Base-by-base conservation (phyloP, 1,139 yeast species). In the Yamadazyma diddensiae region DNA sequence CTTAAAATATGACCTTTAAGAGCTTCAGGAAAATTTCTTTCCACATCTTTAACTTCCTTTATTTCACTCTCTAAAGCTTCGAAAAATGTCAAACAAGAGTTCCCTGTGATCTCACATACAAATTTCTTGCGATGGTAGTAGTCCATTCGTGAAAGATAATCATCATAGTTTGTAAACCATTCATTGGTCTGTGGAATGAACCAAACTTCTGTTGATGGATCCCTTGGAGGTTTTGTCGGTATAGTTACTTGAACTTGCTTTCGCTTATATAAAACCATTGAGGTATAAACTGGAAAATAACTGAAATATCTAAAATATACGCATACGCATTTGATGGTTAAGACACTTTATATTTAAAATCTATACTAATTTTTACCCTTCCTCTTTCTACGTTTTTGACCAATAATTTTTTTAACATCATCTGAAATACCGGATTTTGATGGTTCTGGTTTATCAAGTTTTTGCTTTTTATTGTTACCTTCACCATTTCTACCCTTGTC, bases 71-170 rank as follows among this genome's bases (percentile, higher is more conserved):
- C 77, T 30, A 77, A 67, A 0, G 98, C 98, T 51, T 92, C 94
- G 54, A 88, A 88, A 55, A 77, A 92, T 0, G 96, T 86, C 37
- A 90, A 69, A 49, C 95, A 83, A 13, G 96, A 83, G 50, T 88
- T 87, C 16, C 98, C 98, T 0, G 97, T 87, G 35, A 92, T 82
- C 62, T 92, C 98, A 62, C 97, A 92, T 5, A 88, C 94, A 60
- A 92, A 92, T 54, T 86, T 83, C 44, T 79, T 77, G 38, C 79
- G 73, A 42, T 71, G 73, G 56, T 82, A 84, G 55, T 80, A 83
- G 54, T 83, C 88, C 63, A 82, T 59, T 34, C 90, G 60, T 12
- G 61, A 59, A 36, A 92, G 62, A 52, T 85, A 92, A 8, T 79
- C 86, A 34, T 82, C 88, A 54, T 92, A 92, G 9, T 68, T 65